Evolutionary conservation across 2,329 filamentous ascomycete genomes (phyloP).

Genomic region (Pezicula neosporulosa): DNA sequence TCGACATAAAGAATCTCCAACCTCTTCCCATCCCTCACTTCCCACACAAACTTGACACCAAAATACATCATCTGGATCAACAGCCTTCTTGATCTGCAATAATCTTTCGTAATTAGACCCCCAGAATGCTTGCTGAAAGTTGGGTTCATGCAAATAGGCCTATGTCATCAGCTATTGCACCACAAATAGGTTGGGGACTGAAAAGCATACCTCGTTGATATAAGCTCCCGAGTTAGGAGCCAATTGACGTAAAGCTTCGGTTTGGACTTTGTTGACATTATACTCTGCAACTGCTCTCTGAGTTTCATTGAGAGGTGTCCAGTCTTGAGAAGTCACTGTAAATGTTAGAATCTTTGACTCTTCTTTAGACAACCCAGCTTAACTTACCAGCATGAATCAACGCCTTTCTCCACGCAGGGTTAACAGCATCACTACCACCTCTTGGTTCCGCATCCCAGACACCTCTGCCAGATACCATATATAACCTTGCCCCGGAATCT

Average conservation of each 20-base stretch:
- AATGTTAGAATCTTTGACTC: no score
- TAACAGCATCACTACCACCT: constrained; percentile 42
- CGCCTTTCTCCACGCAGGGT: constrained; percentile 47
- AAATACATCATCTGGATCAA: constrained; percentile 43
- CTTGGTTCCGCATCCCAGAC: constrained; percentile 37
- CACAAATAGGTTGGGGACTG: constrained; percentile 67
- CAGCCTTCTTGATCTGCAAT: constrained; percentile 36
- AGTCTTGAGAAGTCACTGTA: constrained; percentile 2
- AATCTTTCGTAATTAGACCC: constrained; percentile 39
- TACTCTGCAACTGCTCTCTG: not conserved
- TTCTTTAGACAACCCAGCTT: not conserved
- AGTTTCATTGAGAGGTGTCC: constrained; percentile 5
- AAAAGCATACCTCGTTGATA: constrained; percentile 25
- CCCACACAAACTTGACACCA: constrained; percentile 46
- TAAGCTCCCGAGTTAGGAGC: constrained; percentile 10
- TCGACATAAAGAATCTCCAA: constrained; percentile 1
- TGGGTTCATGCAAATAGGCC: constrained; percentile 52
- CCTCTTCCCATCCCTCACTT: constrained; percentile 32
- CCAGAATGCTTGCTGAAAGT: constrained; percentile 27
- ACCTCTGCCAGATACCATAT: constrained; percentile 39
- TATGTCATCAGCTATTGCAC: constrained; percentile 61
- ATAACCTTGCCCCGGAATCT: constrained; percentile 28
- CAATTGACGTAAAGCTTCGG: constrained; percentile 6
- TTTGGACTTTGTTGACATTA: constrained; percentile 2
- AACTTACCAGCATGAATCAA: constrained; percentile 37